Base-by-base conservation (phyloP, 208 protist genomes). In the Acanthamoeba triangularis region DNA sequence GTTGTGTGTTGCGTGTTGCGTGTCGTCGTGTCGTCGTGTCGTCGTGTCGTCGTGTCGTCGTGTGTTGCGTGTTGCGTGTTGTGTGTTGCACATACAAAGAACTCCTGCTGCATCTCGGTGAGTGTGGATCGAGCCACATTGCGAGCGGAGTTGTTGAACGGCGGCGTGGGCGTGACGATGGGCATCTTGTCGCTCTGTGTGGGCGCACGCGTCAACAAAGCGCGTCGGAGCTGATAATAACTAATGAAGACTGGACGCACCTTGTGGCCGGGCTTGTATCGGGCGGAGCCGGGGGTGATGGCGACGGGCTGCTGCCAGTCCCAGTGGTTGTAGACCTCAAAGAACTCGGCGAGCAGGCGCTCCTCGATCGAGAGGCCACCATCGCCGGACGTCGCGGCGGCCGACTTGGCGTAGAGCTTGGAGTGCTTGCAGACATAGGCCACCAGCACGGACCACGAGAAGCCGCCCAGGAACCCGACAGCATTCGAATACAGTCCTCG, bases 391-490 rank as follows among this genome's bases (percentile, higher is more conserved):
- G 85, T 47, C 18, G 85, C 7, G 6, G 49, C 25, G 7, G 35
- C 20, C 20, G 30, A 18, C 47, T 54, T 54, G 37, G 37, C 37
- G 56, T 61, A 61, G 37, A 63, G 47, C 41, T 67, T 74, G 37
- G 30, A 49, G 33, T 91, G 2, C 85, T 72, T 92, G 85, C 85
- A 92, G 23, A 92, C 37, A 35, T 74, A 47, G 37, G 85, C 85
- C 14, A 92, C 85, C n/a, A 92, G 85, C 54, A 92, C 85, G 25
- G 85, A 52, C 85, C 85, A 92, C 61, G 85, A 92, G 63, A 92
- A 92, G 23, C 85, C 85, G 25, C 85, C 85, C 63, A 92, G 56
- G 30, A 92, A 92, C 3, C 85, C 85, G 0, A 52, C 23, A 20
- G 37, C 63, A 28, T 92, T 92, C 1, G 85, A 92, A 72, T 92